Conservation (phyloP, 441 rosid species). For the Raphanus hybrid region DNA sequence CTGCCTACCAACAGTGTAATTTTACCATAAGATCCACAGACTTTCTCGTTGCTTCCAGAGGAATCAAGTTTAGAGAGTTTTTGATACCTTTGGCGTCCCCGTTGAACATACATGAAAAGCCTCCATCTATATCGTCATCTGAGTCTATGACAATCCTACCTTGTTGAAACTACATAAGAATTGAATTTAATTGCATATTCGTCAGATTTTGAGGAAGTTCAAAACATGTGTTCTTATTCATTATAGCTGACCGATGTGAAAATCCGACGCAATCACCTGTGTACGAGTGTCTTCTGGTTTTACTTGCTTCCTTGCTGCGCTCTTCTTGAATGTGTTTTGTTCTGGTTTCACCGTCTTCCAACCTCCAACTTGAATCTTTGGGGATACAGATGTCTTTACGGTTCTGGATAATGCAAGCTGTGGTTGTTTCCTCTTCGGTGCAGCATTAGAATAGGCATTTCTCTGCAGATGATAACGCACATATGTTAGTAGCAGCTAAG, state of each 20-base stretch:
- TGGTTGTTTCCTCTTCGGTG: constrained; percentile 28
- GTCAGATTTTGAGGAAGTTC: constrained; percentile 2
- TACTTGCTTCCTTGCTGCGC: constrained; percentile 33
- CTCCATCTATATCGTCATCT: constrained; percentile 84
- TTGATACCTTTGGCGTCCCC: constrained; percentile 63
- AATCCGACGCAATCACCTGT: constrained; percentile 31
- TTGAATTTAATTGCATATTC: constrained; percentile 4
- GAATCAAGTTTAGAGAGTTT: not conserved
- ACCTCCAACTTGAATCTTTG: constrained; percentile 56
- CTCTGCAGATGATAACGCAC: constrained; percentile 26
- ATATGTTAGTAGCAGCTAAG: constrained; percentile 21
- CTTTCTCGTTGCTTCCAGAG: not conserved
- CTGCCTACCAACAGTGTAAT: not conserved
- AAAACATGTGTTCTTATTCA: not conserved
- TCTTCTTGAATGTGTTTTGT: constrained; percentile 35
- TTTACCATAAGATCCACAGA: not conserved
- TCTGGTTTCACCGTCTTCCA: constrained; percentile 70
- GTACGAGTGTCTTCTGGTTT: constrained; percentile 31
- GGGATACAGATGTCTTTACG: constrained; percentile 40
- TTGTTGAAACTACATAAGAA: constrained; percentile 52
- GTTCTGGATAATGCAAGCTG: constrained; percentile 39
- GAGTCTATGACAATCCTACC: constrained; percentile 56
- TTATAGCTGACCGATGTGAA: constrained; percentile 15
- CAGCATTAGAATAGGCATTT: constrained; percentile 16
- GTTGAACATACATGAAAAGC: constrained; percentile 72